phyloP scores from a whole-genome alignment of 306 rosid species.

The Inga leiocalycina region DNA sequence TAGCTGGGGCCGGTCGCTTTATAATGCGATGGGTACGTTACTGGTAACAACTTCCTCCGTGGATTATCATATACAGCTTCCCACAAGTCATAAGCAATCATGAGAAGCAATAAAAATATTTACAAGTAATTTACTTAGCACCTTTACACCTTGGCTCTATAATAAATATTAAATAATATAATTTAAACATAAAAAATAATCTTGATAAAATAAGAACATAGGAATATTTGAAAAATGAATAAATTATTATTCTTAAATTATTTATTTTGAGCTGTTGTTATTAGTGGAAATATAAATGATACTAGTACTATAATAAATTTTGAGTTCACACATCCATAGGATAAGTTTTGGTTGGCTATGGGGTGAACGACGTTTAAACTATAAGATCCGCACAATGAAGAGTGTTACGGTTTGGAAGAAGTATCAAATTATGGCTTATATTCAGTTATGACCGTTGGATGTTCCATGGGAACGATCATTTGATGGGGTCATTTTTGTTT shows the following conservation, averaged over 20 bases:
- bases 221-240: background rate
- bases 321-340: background rate
- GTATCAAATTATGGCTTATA: background rate
- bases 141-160: too few relatives aligned
- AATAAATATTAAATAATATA: too few relatives aligned
- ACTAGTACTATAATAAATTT: background rate
- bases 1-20: conserved; percentile 21
- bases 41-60: background rate
- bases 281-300: background rate
- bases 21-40: conserved; percentile 11
- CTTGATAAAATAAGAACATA: background rate
- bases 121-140: background rate
- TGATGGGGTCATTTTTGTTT: background rate
- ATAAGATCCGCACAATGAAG: background rate
- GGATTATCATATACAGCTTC: conserved; percentile 9
- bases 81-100: background rate
- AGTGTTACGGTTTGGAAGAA: background rate
- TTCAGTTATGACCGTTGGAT: conserved; percentile 21
- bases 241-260: background rate
- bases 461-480: conserved; percentile 9
- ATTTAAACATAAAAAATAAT: too few relatives aligned
- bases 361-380: background rate
- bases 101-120: background rate
- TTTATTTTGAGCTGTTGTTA: background rate
- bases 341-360: background rate